Evolutionary conservation across 2,329 filamentous ascomycete genomes (phyloP).

Genomic region (Trichoderma atrobrunneum): DNA sequence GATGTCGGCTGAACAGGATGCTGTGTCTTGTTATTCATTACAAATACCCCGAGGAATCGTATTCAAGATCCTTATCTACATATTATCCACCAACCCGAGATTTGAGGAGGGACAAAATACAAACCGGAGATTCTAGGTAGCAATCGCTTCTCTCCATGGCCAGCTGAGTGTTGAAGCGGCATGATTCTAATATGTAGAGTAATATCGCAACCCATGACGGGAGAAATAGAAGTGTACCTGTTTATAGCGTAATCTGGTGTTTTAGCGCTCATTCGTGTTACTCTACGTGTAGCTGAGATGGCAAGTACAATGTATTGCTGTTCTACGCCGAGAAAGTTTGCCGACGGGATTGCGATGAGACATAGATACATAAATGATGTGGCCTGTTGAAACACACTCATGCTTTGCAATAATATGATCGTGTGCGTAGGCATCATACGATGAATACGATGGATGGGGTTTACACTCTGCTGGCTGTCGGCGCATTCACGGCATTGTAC

Average conservation of each 20-base stretch:
- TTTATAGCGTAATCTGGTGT: neutral
- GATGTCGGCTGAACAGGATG: neutral
- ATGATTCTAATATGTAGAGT: neutral
- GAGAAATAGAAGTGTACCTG: neutral
- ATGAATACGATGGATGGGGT: neutral
- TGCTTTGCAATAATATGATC: neutral
- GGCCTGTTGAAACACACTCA: neutral
- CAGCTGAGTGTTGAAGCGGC: neutral
- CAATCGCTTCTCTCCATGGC: neutral
- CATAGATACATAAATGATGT: neutral
- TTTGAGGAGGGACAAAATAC: rapidly evolving
- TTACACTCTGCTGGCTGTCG: neutral
- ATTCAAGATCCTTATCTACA: neutral
- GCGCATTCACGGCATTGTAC: neutral
- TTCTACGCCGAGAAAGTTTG: neutral
- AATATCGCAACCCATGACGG: neutral
- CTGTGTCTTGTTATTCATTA: neutral
- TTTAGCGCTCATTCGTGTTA: neutral
- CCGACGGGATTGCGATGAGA: neutral
- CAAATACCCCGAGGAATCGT: neutral
- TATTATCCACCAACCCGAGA: neutral
- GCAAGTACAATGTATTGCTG: neutral
- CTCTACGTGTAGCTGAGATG: neutral
- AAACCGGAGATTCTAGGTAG: rapidly evolving
- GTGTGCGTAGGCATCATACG: neutral